Evolutionary conservation across 1,284 basidiomycete genomes (phyloP).

Genomic region (Heterobasidion occidentale): DNA sequence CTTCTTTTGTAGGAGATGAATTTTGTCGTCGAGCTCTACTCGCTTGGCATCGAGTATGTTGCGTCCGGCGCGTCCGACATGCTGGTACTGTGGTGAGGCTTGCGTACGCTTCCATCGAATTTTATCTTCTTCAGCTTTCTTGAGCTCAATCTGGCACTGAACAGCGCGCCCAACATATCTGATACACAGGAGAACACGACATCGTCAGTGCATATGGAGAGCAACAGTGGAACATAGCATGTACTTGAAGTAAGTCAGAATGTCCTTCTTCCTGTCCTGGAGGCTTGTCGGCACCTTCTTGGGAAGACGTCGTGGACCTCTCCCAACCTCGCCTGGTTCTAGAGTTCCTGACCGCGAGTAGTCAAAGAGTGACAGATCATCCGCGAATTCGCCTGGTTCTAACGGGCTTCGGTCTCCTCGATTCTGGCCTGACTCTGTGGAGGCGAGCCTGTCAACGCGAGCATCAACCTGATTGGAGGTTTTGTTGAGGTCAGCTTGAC

Average conservation of each 20-base stretch:
- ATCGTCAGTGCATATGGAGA: not conserved
- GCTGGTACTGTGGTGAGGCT: not conserved
- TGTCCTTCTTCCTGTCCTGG: not conserved
- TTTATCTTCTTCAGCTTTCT: not conserved
- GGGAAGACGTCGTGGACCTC: not conserved
- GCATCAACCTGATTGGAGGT: too few relatives aligned
- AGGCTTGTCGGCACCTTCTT: not conserved
- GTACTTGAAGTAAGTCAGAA: too few relatives aligned
- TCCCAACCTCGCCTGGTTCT: not conserved
- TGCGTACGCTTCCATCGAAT: not conserved
- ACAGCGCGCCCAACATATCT: not conserved
- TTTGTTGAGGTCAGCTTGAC: too few relatives aligned
- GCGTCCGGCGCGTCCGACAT: not conserved
- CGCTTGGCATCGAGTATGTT: not conserved
- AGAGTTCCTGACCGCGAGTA: not conserved
- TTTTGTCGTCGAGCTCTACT: not conserved
- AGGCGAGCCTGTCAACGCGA: too few relatives aligned
- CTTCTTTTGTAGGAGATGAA: not conserved
- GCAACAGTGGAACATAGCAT: not conserved
- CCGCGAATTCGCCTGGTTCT: too few relatives aligned
- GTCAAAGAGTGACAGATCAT: too few relatives aligned
- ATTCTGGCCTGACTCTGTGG: too few relatives aligned
- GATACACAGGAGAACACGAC: not conserved
- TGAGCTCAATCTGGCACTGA: not conserved
- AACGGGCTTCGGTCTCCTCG: too few relatives aligned